phyloP scores from a whole-genome alignment of 345 rosid genomes.

The Eucalyptus erythrocorys region DNA sequence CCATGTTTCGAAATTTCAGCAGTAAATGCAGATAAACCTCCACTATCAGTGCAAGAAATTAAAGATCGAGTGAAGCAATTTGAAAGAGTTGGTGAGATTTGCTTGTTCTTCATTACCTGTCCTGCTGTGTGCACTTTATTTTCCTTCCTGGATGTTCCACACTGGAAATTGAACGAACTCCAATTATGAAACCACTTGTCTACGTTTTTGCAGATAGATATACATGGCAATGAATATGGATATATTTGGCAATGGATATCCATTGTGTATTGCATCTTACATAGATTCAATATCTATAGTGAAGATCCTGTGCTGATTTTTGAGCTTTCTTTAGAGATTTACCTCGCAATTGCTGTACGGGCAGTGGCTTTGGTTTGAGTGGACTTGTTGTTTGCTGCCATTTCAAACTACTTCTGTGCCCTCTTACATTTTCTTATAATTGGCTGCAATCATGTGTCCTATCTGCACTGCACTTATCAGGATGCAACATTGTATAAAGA shows the following conservation, averaged over 20 bases:
- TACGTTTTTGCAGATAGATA: background rate
- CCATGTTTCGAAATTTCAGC: constrained; percentile 93
- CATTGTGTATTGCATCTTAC: background rate
- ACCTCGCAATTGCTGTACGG: background rate
- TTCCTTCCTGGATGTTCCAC: background rate
- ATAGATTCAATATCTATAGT: background rate
- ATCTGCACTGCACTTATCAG: background rate
- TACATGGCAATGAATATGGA: background rate
- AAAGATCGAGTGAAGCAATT: constrained; percentile 77
- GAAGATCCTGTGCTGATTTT: background rate
- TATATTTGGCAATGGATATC: background rate
- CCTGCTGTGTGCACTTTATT: background rate
- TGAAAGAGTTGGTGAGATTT: constrained; percentile 50
- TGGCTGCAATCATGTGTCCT: background rate
- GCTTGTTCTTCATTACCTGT: background rate
- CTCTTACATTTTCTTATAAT: background rate
- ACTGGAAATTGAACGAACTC: background rate
- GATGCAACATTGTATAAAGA: background rate
- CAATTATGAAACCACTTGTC: background rate
- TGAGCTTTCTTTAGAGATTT: background rate
- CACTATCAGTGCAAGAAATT: constrained; percentile 53
- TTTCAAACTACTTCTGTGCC: background rate
- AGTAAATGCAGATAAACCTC: constrained; percentile 91
- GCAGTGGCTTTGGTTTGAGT: background rate
- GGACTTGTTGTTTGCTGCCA: background rate